Evolutionary conservation across 495 filamentous ascomycete species (phyloP).

Genomic region (Stereocaulon alpinum): DNA sequence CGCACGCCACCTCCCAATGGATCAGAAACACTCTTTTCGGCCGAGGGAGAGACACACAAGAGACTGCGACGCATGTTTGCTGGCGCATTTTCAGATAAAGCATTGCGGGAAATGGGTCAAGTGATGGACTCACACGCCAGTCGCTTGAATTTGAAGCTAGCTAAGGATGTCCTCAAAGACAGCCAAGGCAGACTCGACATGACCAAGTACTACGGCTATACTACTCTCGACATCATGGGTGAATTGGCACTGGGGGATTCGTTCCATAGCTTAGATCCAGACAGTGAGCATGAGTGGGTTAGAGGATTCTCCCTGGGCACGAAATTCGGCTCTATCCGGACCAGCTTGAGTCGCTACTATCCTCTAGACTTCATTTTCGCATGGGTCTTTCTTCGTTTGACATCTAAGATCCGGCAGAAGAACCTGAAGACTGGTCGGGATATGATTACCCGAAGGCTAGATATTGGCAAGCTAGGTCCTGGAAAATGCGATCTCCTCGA

Average conservation of each 20-base stretch:
- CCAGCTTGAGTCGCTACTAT: slow-evolving; percentile 5
- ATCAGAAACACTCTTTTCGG: slow-evolving; percentile 27
- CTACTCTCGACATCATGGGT: slow-evolving; percentile 12
- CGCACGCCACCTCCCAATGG: background rate
- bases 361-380: slow-evolving; percentile 15
- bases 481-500: slow-evolving; percentile 7
- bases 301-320: slow-evolving; percentile 12
- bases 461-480: background rate
- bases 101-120: slow-evolving; percentile 36
- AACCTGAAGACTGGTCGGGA: slow-evolving; percentile 1
- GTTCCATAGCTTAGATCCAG: slow-evolving; percentile 4
- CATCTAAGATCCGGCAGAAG: background rate
- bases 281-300: slow-evolving; percentile 11
- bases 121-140: slow-evolving; percentile 33
- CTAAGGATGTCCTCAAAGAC: too few species aligned
- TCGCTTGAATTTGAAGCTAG: too few species aligned
- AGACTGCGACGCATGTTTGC: slow-evolving; percentile 34
- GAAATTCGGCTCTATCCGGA: slow-evolving; percentile 15
- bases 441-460: slow-evolving; percentile 10
- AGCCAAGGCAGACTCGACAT: slow-evolving; percentile 3
- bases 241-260: slow-evolving; percentile 13
- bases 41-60: slow-evolving; percentile 27
- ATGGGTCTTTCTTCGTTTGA: slow-evolving; percentile 9
- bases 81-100: slow-evolving; percentile 40
- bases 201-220: slow-evolving; percentile 6